Percentiles rank a stretch among this genome's conserved stretches.
These are phyloP conservation scores for Viola odorata DNA, from an alignment of 345 rosid species.

Conservation along the genomic window DNA sequence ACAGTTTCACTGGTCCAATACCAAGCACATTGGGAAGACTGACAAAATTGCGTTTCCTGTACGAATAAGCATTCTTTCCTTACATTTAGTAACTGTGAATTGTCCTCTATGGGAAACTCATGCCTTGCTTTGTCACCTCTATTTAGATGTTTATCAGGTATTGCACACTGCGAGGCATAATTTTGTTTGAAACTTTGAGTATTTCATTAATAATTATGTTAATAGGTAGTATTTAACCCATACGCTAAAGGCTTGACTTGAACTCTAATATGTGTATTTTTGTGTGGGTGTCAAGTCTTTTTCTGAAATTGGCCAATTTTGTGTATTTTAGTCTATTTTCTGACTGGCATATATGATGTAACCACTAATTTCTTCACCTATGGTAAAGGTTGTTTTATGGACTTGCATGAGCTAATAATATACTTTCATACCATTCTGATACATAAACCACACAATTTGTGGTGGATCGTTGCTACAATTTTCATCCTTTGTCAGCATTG, in stretches of 20 bases:
- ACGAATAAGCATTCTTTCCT: conserved; percentile 28
- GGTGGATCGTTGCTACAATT: background rate
- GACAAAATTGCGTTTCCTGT: conserved; percentile 62
- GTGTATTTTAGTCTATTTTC: background rate
- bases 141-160: background rate
- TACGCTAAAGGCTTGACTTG: background rate
- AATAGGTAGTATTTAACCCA: background rate
- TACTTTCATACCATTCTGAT: no score
- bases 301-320: background rate
- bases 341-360: background rate
- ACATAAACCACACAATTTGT: no score
- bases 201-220: no score
- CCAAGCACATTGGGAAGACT: conserved; percentile 61
- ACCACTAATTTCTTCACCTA: background rate
- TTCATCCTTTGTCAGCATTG: no score
- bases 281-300: no score
- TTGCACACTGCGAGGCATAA: background rate
- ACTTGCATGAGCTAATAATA: no score
- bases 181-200: no score
- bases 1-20: conserved; percentile 50
- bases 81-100: background rate
- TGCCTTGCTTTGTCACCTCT: background rate
- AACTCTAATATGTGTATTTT: no score
- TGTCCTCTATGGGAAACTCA: background rate
- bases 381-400: background rate